Conservation (phyloP, 2,329 filamentous ascomycete genomes). For the Pyricularia sp. region DNA sequence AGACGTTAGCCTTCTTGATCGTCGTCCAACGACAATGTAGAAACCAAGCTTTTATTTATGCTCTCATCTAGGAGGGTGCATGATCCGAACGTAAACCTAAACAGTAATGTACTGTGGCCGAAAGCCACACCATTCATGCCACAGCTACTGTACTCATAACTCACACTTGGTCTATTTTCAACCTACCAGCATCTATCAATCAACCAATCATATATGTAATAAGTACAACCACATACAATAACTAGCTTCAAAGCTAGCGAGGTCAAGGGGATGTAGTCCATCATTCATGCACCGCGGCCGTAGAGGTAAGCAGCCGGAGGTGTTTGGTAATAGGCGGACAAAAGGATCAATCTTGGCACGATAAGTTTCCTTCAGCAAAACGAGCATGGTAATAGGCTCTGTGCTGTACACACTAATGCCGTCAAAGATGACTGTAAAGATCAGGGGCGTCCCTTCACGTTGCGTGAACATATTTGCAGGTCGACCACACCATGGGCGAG, state of each 20-base stretch:
- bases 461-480: not conserved
- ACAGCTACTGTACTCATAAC: not conserved
- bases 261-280: conserved; percentile 26
- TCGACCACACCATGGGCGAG: not conserved
- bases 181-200: not conserved
- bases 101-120: not conserved
- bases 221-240: not conserved
- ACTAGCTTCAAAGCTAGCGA: not conserved
- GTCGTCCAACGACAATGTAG: not conserved
- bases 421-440: conserved; percentile 10
- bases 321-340: conserved; percentile 46
- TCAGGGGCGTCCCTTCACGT: not conserved
- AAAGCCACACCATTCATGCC: not conserved
- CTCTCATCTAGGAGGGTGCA: not conserved
- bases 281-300: conserved; percentile 43
- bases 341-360: conserved; percentile 37
- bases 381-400: conserved; percentile 35
- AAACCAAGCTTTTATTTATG: not conserved
- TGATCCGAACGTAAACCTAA: not conserved
- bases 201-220: not conserved
- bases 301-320: conserved; percentile 24
- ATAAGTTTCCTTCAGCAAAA: conserved; percentile 41
- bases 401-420: conserved; percentile 50
- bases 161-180: not conserved
- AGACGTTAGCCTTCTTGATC: not conserved